phyloP scores from a whole-genome alignment of 1,284 basidiomycete genomes.

The Fistulinella staudtii region DNA sequence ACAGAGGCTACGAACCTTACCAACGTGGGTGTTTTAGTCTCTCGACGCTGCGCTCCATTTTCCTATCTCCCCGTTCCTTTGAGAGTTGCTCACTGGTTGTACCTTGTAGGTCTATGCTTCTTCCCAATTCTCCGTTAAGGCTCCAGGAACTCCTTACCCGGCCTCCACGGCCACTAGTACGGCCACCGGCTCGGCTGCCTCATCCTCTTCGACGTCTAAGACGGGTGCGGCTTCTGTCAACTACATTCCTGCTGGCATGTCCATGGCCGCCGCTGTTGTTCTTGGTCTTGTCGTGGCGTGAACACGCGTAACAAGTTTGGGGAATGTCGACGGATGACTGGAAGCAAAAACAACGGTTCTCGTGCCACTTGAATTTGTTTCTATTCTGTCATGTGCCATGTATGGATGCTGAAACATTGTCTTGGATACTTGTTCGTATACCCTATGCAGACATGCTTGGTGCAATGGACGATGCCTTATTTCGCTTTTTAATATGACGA shows the following conservation, averaged over 20 bases:
- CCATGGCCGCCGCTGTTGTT: slow-evolving; percentile 28
- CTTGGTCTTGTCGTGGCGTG: slow-evolving; percentile 34
- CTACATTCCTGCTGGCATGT: slow-evolving; percentile 29
- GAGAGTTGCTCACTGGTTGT: background rate
- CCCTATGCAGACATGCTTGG: slow-evolving; percentile 10
- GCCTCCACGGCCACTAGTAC: slow-evolving; percentile 33
- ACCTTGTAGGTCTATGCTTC: slow-evolving; percentile 55
- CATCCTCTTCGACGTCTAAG: slow-evolving; percentile 22
- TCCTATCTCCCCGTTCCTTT: too few relatives aligned
- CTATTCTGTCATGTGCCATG: background rate
- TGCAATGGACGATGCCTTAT: slow-evolving; percentile 1
- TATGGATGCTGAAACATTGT: background rate
- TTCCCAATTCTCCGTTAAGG: slow-evolving; percentile 63
- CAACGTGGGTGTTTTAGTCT: slow-evolving; percentile 38
- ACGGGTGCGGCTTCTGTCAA: slow-evolving; percentile 26
- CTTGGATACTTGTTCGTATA: slow-evolving; percentile 14
- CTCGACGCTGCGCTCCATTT: slow-evolving; percentile 7
- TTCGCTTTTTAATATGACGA: background rate
- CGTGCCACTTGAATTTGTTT: too few relatives aligned
- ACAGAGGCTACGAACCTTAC: slow-evolving; percentile 55
- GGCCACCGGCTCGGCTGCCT: slow-evolving; percentile 16
- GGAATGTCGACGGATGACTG: background rate
- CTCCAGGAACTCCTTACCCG: slow-evolving; percentile 60
- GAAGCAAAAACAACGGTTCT: too few relatives aligned
- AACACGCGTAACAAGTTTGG: slow-evolving; percentile 5